These are phyloP conservation scores for Ceratocystis colombiana DNA, from an alignment of 2,329 filamentous ascomycete genomes.

Conservation along the genomic window DNA sequence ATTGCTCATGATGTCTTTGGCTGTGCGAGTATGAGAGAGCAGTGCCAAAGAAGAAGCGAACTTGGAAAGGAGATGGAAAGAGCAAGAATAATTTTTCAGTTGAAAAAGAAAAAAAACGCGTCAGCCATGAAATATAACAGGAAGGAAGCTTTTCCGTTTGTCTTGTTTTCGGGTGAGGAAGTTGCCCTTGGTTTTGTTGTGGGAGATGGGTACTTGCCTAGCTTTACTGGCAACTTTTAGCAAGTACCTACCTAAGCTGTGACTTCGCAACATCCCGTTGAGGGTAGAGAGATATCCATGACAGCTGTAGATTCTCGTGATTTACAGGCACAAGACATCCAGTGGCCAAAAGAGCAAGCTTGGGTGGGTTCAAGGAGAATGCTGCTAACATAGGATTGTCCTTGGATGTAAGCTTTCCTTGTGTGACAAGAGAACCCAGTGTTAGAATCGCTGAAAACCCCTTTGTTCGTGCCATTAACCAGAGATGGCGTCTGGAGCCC, in stretches of 20 bases:
- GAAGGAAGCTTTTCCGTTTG: neutral
- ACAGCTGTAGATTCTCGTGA: neutral
- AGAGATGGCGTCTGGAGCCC: neutral
- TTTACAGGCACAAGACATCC: neutral
- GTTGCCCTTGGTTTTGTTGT: neutral
- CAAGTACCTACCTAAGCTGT: neutral
- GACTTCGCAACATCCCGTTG: neutral
- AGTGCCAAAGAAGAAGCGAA: no score
- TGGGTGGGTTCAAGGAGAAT: neutral
- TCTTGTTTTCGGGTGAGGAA: neutral
- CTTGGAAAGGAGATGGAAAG: neutral
- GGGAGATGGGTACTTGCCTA: neutral
- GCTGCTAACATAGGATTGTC: neutral
- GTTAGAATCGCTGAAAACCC: neutral
- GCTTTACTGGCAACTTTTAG: neutral
- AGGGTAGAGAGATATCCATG: neutral
- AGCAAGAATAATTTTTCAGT: neutral
- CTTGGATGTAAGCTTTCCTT: neutral
- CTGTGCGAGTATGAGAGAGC: neutral
- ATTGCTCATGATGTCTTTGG: neutral
- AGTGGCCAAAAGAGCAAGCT: neutral
- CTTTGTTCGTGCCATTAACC: neutral
- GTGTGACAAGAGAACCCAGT: neutral
- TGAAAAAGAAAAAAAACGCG: neutral
- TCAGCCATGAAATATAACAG: neutral